Conservation (phyloP, 2,329 filamentous ascomycete species). For the Pseudogymnoascus sp. region DNA sequence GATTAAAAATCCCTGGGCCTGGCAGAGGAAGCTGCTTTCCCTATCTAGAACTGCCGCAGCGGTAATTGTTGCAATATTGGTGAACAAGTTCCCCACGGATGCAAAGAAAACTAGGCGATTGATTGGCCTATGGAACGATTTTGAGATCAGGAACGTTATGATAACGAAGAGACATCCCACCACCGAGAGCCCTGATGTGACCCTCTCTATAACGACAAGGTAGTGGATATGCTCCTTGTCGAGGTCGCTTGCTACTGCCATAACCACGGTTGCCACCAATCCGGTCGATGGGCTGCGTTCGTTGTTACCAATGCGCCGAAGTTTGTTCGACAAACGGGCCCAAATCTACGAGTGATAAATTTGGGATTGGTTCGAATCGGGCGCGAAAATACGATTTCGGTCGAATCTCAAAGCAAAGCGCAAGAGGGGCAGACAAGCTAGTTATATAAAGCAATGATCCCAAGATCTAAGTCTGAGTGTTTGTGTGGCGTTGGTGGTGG, state of each 20-base stretch:
- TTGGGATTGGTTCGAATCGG: neutral
- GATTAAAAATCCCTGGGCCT: constrained; percentile 70
- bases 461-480: neutral
- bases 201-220: constrained; percentile 56
- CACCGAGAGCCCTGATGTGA: constrained; percentile 62
- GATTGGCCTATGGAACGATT: constrained; percentile 74
- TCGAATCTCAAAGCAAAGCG: neutral
- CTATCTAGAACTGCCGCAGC: constrained; percentile 49
- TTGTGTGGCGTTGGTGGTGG: neutral
- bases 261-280: neutral
- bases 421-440: neutral
- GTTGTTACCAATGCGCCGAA: neutral
- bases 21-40: constrained; percentile 36
- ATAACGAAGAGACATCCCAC: constrained; percentile 65
- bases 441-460: constrained; percentile 1
- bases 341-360: neutral
- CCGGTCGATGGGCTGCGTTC: neutral
- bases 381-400: neutral
- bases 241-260: neutral
- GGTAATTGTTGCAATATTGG: constrained; percentile 69
- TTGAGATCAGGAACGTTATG: constrained; percentile 56
- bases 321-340: neutral
- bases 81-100: constrained; percentile 70
- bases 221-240: constrained; percentile 35
- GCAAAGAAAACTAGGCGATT: constrained; percentile 80